Base-by-base conservation (phyloP, 2,329 filamentous ascomycete species). In the Corinectria fuckeliana region DNA sequence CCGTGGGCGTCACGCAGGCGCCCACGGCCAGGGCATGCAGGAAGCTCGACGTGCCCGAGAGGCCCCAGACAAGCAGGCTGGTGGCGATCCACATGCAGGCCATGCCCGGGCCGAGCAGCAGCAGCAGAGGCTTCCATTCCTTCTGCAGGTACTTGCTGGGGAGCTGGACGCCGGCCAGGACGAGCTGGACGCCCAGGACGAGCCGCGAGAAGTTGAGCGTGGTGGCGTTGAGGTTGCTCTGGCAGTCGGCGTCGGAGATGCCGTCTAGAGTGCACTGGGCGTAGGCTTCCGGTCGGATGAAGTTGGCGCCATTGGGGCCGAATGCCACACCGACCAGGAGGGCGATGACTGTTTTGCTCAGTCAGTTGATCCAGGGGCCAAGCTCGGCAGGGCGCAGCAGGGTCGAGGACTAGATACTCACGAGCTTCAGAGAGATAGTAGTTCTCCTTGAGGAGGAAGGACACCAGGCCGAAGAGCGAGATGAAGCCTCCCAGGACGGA, bases 401-500 rank as follows among this genome's bases (percentile, higher is more conserved):
- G 25, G 32, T 20, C 26, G 20, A n/a, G n/a, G n/a, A n/a, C n/a
- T n/a, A n/a, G n/a, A n/a, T n/a, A 86, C 90, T 74, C 80, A 94
- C 92, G 80, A 52, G 93, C 91, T 83, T 97, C 93, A 1, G 92
- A 96, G 1, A 97, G 83, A 74, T 97, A 97, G 72, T 91, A 94
- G 58, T 88, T 90, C 78, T 97, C 93, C 73, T 97, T 97, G 72
- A 91, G 83, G 16, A 97, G 83, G 72, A 93, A 96, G 1, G 92
- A 97, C 0, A 97, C 92, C 41, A 97, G 79, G 3, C 92, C 93
- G 71, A 96, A 97, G n/a, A 96, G 67, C 0, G 91, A 92, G 62
- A 97, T 88, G 78, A 96, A 97, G 2, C 91, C 93, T 13, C 93
- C 93, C 11, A 96, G 77, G 7, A 91, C 85, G 52, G 91, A 89